These are phyloP conservation scores for Botrytis elliptica DNA, from an alignment of 2,329 filamentous ascomycete species.

Conservation along the genomic window DNA sequence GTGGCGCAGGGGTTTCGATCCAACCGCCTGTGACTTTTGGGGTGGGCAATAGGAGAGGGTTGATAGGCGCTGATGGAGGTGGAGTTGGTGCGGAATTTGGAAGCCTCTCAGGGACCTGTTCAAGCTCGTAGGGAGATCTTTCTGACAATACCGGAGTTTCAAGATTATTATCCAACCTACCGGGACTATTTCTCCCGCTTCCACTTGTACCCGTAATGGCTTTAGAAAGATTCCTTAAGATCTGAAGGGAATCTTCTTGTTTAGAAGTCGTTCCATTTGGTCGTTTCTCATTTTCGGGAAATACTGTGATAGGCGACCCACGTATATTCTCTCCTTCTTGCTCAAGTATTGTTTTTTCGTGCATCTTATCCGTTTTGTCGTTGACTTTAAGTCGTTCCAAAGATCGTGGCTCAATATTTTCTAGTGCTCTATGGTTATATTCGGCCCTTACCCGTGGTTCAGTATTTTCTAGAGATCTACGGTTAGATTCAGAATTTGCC, in stretches of 20 bases:
- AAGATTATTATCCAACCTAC: constrained; percentile 32
- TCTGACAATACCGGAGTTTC: constrained; percentile 35
- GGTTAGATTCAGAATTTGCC: constrained; percentile 6
- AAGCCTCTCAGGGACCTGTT: constrained; percentile 32
- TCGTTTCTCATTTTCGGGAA: constrained; percentile 14
- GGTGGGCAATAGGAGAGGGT: constrained; percentile 33
- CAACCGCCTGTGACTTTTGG: constrained; percentile 37
- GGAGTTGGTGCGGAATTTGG: constrained; percentile 27
- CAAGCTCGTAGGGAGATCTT: constrained; percentile 33
- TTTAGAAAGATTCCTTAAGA: constrained; percentile 21
- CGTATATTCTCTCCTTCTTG: constrained; percentile 29
- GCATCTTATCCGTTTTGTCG: constrained; percentile 21
- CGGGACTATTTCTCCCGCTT: constrained; percentile 20
- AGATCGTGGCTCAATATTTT: constrained; percentile 1
- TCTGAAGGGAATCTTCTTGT: constrained; percentile 23
- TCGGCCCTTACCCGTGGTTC: not conserved
- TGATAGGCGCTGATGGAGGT: constrained; percentile 24
- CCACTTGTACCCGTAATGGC: constrained; percentile 12
- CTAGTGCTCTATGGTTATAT: not conserved
- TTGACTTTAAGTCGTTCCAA: constrained; percentile 11
- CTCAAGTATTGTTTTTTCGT: constrained; percentile 31
- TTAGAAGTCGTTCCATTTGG: not conserved
- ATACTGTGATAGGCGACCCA: constrained; percentile 31
- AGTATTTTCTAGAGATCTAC: not conserved
- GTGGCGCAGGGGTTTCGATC: constrained; percentile 40